Evolutionary conservation across 2,329 filamentous ascomycete species (phyloP), one percentile per base, ranked within the genome.

Genomic region (Rutstroemia sp.): DNA sequence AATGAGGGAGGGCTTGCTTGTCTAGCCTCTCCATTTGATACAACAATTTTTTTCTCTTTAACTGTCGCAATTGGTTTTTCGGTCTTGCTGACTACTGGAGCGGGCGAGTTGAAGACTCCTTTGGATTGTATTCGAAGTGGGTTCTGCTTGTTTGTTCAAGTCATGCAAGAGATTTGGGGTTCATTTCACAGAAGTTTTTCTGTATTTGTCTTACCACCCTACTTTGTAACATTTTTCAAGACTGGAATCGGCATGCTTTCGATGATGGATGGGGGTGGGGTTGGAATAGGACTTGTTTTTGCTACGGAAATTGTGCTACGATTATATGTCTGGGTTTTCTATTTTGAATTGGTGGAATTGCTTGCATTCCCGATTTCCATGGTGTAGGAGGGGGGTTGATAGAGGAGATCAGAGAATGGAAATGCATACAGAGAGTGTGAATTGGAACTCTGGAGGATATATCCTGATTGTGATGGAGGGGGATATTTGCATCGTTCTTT

Each of bases 321-420:
- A 56, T 56, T 51, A 56, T 47, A 56, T 52, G 54, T 37, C 54
- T 46, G 23, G 54, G 48, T 39, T 47, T 47, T 42, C 23, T 34
- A 19, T 16, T 49, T 41, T 38, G 10, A 12, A 37, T 30, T 34
- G 30, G 27, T 19, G 37, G 27, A 23, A 30, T 30, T 30, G 27
- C 27, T 30, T 10, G 27, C 27, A 30, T 30, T 30, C 27, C 27
- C 10, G 27, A 30, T 30, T 30, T 30, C 27, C 27, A 30, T 30
- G 8, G 9, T 30, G 27, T 30, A 30, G 10, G 27, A 30, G 27
- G 27, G 8, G 27, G 23, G 23, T 30, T 30, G 27, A 10, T 30
- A 30, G 10, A 3, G 27, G 27, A 30, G 9, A 30, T 30, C 27
- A 30, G 27, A 30, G 27, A 30, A 30, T 30, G 27, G 27, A 10